Evolutionary conservation across 495 filamentous ascomycete genomes (phyloP), one percentile per base, ranked within the genome.

Genomic region (Hypomontagnella submonticulosa): DNA sequence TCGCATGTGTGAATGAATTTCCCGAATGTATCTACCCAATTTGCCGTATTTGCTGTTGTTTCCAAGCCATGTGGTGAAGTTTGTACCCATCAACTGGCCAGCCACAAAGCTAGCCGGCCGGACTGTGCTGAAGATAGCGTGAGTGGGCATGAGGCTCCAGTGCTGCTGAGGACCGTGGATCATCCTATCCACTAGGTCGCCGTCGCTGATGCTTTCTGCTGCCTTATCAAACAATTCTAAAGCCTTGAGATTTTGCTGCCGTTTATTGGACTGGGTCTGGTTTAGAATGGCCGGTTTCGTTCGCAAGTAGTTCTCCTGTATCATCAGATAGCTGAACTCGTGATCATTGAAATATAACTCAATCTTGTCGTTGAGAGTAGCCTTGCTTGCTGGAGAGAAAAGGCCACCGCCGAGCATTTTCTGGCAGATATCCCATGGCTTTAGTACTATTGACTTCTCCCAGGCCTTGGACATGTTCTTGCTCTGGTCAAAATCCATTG

Each of bases 301-400:
- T 53, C 85, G 88, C 3, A 99, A 80, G 67, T 98, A 99, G 69
- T 99, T 98, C 75, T 99, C 95, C 73, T 99, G 94, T 59, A 99
- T 86, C 96, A 99, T 98, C 50, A 99, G 76, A 69, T 88, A 91
- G 71, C 91, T 96, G 75, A 97, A 94, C 69, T 99, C 95, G 69
- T 97, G 94, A 66, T 99, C 95, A 71, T 98, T 97, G 83, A 99
- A 99, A 77, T 99, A 99, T 1, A 99, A 87, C 77, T 98, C 93
- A 58, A 93, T 93, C 79, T 99, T 99, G 73, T 99, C 93, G 70
- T 97, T 97, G 44, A 98, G 78, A 0, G 92, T 94, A 6, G 90
- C 80, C 58, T 89, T 96, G 75, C 90, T 94, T 55, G 84, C 87
- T 10, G 85, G 84, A 37, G 89, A 85, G 69, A 97, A 99, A 79